Percentiles rank a stretch among this genome's conserved stretches.
Conservation (phyloP, 257 asterid species). For the Nicotiana undulata region DNA sequence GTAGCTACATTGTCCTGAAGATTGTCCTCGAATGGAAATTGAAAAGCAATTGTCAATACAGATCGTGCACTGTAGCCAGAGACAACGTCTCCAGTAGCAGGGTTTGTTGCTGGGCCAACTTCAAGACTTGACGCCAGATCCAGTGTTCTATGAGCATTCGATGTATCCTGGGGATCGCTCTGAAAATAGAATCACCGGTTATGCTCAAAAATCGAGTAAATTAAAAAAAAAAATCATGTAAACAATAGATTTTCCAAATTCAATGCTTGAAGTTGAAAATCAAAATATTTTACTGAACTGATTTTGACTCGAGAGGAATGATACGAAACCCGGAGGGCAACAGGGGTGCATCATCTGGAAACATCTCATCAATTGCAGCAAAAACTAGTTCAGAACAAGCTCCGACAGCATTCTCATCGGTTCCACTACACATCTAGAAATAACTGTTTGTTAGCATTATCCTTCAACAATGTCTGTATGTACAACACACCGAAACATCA, state of each 20-base stretch:
- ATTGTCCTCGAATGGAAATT: conserved; percentile 85
- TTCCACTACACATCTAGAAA: conserved; percentile 83
- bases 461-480: neutral
- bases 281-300: conserved; percentile 44
- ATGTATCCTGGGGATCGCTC: conserved; percentile 39
- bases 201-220: neutral
- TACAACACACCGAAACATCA: neutral
- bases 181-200: conserved; percentile 13
- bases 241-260: neutral
- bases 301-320: conserved; percentile 76
- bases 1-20: conserved; percentile 75
- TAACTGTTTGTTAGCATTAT: conserved; percentile 11
- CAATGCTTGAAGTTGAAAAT: neutral
- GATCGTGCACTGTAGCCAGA: conserved; percentile 51
- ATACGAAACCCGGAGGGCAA: conserved; percentile 96
- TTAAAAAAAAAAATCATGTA: no score
- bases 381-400: conserved; percentile 93
- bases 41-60: conserved; percentile 86
- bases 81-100: conserved; percentile 20
- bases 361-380: conserved; percentile 96
- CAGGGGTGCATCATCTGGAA: conserved; percentile 83
- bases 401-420: conserved; percentile 81
- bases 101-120: conserved; percentile 46
- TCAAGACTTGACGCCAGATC: conserved; percentile 83
- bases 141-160: conserved; percentile 50